Conservation (phyloP, 2,329 filamentous ascomycete genomes). For the Epichloe hybrida region DNA sequence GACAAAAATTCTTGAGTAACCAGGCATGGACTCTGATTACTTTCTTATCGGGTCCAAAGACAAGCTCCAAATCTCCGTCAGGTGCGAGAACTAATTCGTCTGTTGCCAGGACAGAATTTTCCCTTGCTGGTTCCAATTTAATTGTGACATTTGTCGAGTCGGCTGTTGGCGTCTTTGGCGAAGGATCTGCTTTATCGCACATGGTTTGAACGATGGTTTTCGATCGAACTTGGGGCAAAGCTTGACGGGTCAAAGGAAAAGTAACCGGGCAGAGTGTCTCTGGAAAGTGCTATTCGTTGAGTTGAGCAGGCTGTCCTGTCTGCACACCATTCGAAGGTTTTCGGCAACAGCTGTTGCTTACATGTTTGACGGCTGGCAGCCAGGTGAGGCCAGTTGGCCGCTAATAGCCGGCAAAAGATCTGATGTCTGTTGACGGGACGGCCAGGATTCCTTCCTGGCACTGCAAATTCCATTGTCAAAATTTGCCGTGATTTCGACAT, state of each 20-base stretch:
- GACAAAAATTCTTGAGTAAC: background rate
- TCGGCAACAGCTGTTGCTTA: background rate
- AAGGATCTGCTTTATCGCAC: background rate
- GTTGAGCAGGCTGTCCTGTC: no score
- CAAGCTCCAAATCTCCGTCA: background rate
- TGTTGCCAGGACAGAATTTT: background rate
- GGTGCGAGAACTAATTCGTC: background rate
- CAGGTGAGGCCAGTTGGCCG: background rate
- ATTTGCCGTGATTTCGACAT: no score
- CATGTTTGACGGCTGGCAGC: background rate
- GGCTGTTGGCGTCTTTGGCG: background rate
- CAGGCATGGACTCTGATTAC: background rate
- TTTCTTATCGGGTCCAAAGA: background rate
- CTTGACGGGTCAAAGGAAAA: background rate
- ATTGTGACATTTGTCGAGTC: background rate
- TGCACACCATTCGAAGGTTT: no score
- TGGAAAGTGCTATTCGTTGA: no score
- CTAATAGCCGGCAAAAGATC: background rate
- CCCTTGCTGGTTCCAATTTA: background rate
- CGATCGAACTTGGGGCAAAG: background rate
- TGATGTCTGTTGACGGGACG: no score
- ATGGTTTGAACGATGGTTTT: background rate
- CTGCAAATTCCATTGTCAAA: no score
- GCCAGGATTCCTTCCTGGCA: no score
- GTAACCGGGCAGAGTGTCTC: no score